phyloP scores from a whole-genome alignment of 2,329 filamentous ascomycete species.

The Claviceps sp. region DNA sequence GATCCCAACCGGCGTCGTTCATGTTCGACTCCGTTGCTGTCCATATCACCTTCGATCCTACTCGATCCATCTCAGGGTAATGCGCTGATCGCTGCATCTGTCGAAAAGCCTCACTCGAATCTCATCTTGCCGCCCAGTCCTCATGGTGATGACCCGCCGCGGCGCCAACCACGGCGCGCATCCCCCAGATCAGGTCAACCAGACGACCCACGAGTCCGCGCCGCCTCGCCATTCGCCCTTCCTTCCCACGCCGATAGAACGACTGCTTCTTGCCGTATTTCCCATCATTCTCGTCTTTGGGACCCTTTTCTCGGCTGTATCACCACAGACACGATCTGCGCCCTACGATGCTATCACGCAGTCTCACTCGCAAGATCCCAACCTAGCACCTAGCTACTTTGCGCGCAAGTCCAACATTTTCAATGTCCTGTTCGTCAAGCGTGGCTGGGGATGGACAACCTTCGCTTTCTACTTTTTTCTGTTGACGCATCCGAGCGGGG shows the following conservation, averaged over 20 bases:
- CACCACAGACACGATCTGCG: constrained; percentile 52
- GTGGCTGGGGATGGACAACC: constrained; percentile 87
- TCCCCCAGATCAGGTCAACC: neutral
- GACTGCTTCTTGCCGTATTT: constrained; percentile 53
- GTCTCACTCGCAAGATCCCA: constrained; percentile 43
- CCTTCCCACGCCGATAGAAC: constrained; percentile 57
- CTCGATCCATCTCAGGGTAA: neutral
- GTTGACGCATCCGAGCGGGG: constrained; percentile 48
- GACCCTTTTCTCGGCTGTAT: constrained; percentile 65
- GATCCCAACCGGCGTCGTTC: too few species aligned
- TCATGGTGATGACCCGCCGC: constrained; percentile 17
- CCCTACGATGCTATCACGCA: constrained; percentile 50
- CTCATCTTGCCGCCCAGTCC: neutral
- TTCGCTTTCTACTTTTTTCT: constrained; percentile 58
- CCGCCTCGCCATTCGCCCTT: constrained; percentile 37
- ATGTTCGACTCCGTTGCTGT: too few species aligned
- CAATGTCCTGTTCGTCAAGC: constrained; percentile 88
- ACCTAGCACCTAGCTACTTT: constrained; percentile 67
- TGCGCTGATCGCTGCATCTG: neutral
- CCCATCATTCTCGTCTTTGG: constrained; percentile 69
- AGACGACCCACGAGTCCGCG: neutral
- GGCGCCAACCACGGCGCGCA: constrained; percentile 6
- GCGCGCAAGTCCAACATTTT: constrained; percentile 86
- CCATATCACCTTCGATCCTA: neutral
- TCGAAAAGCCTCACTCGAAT: neutral